Base-by-base conservation (phyloP, 2,329 filamentous ascomycete genomes). In the Phoma sp. region DNA sequence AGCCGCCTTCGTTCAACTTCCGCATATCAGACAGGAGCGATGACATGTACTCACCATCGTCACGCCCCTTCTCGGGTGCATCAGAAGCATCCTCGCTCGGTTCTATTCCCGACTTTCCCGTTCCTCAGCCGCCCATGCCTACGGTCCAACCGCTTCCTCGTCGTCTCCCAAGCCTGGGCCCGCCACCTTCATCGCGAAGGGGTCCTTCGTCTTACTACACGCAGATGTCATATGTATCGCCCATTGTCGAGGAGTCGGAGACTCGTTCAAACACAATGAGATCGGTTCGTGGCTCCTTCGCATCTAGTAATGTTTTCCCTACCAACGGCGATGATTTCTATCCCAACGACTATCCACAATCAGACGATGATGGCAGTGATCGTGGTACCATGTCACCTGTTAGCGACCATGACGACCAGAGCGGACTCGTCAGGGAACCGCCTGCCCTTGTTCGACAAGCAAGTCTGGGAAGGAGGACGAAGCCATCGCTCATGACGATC, bases 151-250 rank as follows among this genome's bases (percentile, higher is more conserved):
- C 70, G 39, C 61, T 68, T 55, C 51, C 68, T 27, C 75, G 75
- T 45, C 74, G 75, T 10, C 67, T 71, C 19, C 76, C 77, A 10
- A 77, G 74, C 44, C 67, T 82, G 31, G 80, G 80, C 4, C 80
- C 80, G 21, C 80, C 80, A n/a, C 80, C 80, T 1, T 80, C 78
- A 1, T 73, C 79, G 6, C 71, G 80, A 25, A 69, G 77, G 71
- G 80, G 79, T 5, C 80, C 80, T 8, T 75, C 77, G 5, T 79
- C 77, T 0, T 81, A 81, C 61, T 82, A 82, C 55, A 78, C 78
- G 2, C 78, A 80, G 55, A 69, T 76, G 48, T 78, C 76, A 0
- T 78, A 77, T 24, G 80, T 82, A 24, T 77, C 79, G 29, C 80
- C 80, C 2, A 82, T 82, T 44, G 75, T 70, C 3, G 80, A 82